Evolutionary conservation across 2,329 filamentous ascomycete species (phyloP).

Genomic region (Aspergillus brasiliensis): DNA sequence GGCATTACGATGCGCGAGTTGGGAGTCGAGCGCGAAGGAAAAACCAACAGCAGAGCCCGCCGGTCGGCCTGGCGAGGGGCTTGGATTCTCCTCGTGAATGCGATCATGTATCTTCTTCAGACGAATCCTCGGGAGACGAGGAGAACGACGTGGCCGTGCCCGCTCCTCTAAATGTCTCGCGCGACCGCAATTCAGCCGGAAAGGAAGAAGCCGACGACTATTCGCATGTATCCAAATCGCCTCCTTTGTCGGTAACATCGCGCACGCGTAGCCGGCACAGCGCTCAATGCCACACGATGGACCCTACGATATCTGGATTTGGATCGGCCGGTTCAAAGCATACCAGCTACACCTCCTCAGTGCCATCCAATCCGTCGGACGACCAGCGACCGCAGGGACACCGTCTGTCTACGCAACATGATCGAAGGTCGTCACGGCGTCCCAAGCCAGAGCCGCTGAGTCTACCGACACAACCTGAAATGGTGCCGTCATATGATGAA

Average conservation of each 20-base stretch:
- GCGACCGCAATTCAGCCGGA: not conserved
- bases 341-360: slow-evolving; percentile 37
- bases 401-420: slow-evolving; percentile 17
- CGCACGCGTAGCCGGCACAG: slow-evolving; percentile 39
- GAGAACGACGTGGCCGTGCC: slow-evolving; percentile 21
- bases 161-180: not conserved
- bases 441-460: slow-evolving; percentile 25
- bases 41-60: not conserved
- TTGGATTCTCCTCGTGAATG: slow-evolving; percentile 11
- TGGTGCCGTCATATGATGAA: slow-evolving; percentile 44
- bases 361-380: slow-evolving; percentile 29
- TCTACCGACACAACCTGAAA: slow-evolving; percentile 24
- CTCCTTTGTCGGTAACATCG: slow-evolving; percentile 40
- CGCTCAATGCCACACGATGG: slow-evolving; percentile 33
- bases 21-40: slow-evolving; percentile 23
- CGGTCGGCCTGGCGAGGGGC: not conserved
- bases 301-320: slow-evolving; percentile 27
- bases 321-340: slow-evolving; percentile 34
- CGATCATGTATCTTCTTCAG: slow-evolving; percentile 6
- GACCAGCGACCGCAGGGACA: slow-evolving; percentile 27
- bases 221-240: slow-evolving; percentile 34
- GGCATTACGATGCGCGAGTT: slow-evolving; percentile 35
- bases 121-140: slow-evolving; percentile 29
- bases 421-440: slow-evolving; percentile 25
- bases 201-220: slow-evolving; percentile 23